These are phyloP conservation scores for Protea cynaroides DNA, from an alignment of 164 flowering plant species.

Conservation along the genomic window DNA sequence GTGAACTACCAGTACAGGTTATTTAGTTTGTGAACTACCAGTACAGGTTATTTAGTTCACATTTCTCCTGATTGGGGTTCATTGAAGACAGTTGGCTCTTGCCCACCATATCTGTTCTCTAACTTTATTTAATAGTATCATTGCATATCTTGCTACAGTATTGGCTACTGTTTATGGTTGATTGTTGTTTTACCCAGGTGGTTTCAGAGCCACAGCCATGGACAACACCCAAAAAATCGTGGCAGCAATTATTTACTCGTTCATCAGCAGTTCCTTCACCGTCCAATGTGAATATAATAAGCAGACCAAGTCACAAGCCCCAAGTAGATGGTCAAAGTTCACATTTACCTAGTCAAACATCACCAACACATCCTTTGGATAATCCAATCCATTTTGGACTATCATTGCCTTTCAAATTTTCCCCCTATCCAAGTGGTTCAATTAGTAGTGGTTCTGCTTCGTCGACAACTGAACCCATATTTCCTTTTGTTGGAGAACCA, in stretches of 20 bases:
- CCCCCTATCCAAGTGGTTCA: conserved; percentile 36
- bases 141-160: neutral
- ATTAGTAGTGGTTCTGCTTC: conserved; percentile 34
- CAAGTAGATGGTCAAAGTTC: conserved; percentile 39
- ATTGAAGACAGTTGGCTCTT: neutral
- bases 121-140: neutral
- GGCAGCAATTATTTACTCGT: conserved; percentile 90
- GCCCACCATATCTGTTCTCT: neutral
- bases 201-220: conserved; percentile 36
- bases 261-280: conserved; percentile 41
- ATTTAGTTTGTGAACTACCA: neutral
- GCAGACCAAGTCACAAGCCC: conserved; percentile 42
- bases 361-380: conserved; percentile 39
- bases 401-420: conserved; percentile 47
- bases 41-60: too few relatives aligned
- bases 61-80: neutral
- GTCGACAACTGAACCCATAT: conserved; percentile 35
- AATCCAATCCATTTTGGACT: conserved; percentile 56
- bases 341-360: conserved; percentile 25
- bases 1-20: neutral
- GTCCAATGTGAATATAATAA: conserved; percentile 40
- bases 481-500: conserved; percentile 37
- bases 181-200: conserved; percentile 29
- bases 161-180: neutral
- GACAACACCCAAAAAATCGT: conserved; percentile 63